A percentile compares a stretch with the other conserved stretches of the same genome.
Conservation (phyloP, 1,139 yeast species). For the Geotrichum armillariae region DNA sequence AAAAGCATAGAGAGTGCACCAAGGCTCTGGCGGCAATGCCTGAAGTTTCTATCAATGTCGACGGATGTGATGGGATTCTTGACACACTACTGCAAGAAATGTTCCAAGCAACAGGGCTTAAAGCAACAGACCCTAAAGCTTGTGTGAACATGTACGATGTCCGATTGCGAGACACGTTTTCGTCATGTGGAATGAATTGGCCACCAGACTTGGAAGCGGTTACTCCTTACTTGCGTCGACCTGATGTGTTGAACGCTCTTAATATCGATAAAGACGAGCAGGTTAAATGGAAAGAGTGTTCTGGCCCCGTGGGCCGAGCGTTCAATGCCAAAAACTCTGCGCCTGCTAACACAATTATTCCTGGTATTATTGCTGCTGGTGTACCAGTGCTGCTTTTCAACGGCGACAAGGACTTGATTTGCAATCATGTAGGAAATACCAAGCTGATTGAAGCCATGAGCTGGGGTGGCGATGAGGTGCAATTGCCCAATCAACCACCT, state of each 20-base stretch:
- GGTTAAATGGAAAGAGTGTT: slow-evolving; percentile 76
- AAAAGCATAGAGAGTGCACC: slow-evolving; percentile 35
- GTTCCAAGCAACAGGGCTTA: slow-evolving; percentile 24
- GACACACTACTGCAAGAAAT: slow-evolving; percentile 28
- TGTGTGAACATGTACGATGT: slow-evolving; percentile 87
- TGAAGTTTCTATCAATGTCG: slow-evolving; percentile 29
- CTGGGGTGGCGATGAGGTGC: slow-evolving; percentile 69
- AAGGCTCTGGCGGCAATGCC: slow-evolving; percentile 34
- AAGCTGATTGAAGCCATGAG: slow-evolving; percentile 56
- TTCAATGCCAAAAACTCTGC: slow-evolving; percentile 54
- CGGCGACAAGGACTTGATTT: slow-evolving; percentile 87
- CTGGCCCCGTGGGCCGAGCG: slow-evolving; percentile 51
- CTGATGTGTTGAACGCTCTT: slow-evolving; percentile 59
- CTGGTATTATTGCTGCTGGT: slow-evolving; percentile 54
- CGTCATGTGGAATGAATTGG: slow-evolving; percentile 95
- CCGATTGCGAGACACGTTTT: slow-evolving; percentile 66
- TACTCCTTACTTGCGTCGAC: slow-evolving; percentile 56
- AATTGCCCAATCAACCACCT: slow-evolving; percentile 51
- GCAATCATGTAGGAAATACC: slow-evolving; percentile 80
- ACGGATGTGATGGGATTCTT: slow-evolving; percentile 35
- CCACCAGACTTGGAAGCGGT: slow-evolving; percentile 70
- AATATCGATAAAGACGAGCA: slow-evolving; percentile 36
- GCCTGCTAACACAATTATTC: slow-evolving; percentile 67
- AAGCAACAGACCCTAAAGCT: slow-evolving; percentile 33
- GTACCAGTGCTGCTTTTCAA: slow-evolving; percentile 72